A percentile compares a stretch with the other conserved stretches of the same genome.
phyloP scores from a whole-genome alignment of 257 asterid species.

The Verbena officinalis region DNA sequence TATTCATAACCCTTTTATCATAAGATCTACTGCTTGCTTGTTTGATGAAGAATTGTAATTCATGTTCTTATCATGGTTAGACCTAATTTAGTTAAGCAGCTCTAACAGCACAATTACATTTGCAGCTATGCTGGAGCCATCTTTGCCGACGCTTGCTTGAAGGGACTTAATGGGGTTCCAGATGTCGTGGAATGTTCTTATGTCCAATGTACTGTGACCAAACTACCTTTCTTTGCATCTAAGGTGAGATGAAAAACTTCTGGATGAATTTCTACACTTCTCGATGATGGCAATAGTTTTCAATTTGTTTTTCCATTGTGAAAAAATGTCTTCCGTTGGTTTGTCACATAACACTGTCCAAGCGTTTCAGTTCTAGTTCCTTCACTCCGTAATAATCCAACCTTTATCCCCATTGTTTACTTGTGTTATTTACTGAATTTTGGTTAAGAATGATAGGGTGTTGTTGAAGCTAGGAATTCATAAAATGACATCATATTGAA shows the following conservation, averaged over 20 bases:
- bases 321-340: no score
- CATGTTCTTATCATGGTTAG: background rate
- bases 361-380: no score
- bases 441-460: no score
- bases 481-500: no score
- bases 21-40: background rate
- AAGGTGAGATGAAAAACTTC: constrained; percentile 39
- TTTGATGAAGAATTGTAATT: background rate
- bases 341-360: no score
- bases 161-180: constrained; percentile 89
- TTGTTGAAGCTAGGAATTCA: no score
- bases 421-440: no score
- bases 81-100: background rate
- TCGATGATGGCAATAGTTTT: no score
- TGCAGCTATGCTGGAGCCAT: constrained; percentile 89
- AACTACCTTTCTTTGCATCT: constrained; percentile 81
- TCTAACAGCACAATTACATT: constrained; percentile 16
- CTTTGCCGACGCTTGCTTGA: constrained; percentile 91
- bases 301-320: no score
- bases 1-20: background rate
- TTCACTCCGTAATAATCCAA: no score
- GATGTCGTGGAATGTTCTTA: constrained; percentile 77
- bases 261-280: no score
- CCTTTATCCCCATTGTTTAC: no score
- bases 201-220: constrained; percentile 77